phyloP scores from a whole-genome alignment of 805 yeast species.

The Myxozyma neglecta region DNA sequence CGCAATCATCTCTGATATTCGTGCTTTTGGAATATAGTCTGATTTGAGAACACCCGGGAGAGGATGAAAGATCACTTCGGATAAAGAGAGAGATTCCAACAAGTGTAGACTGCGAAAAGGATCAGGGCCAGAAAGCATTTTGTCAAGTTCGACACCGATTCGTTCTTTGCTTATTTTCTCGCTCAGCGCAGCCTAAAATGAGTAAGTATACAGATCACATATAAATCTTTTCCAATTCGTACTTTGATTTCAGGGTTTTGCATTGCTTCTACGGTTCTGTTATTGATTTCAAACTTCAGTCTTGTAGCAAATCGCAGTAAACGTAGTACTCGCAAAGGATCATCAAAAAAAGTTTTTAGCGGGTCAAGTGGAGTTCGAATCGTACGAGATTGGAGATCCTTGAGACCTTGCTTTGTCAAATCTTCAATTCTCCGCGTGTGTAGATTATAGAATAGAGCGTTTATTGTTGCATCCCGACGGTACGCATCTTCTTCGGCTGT shows the following conservation, averaged over 20 bases:
- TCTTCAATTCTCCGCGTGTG: constrained; percentile 73
- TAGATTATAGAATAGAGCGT: constrained; percentile 87
- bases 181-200: constrained; percentile 47
- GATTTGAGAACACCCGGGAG: constrained; percentile 11
- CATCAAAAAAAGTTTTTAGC: constrained; percentile 81
- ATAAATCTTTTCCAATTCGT: background rate
- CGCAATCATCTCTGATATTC: too few species aligned
- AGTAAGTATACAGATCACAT: background rate
- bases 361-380: constrained; percentile 89
- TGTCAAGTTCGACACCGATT: constrained; percentile 80
- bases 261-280: constrained; percentile 60
- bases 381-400: constrained; percentile 68
- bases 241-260: constrained; percentile 52
- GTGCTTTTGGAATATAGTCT: too few species aligned
- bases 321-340: constrained; percentile 86
- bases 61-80: constrained; percentile 22
- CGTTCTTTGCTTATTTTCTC: constrained; percentile 86
- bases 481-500: constrained; percentile 89
- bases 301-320: constrained; percentile 82
- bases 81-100: constrained; percentile 19
- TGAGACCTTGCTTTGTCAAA: constrained; percentile 71
- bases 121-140: constrained; percentile 56
- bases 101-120: constrained; percentile 31
- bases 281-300: constrained; percentile 67
- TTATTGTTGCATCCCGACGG: constrained; percentile 92